phyloP scores from a whole-genome alignment of 352 stramenopile genomes.

The Phytophthora nicotianae region DNA sequence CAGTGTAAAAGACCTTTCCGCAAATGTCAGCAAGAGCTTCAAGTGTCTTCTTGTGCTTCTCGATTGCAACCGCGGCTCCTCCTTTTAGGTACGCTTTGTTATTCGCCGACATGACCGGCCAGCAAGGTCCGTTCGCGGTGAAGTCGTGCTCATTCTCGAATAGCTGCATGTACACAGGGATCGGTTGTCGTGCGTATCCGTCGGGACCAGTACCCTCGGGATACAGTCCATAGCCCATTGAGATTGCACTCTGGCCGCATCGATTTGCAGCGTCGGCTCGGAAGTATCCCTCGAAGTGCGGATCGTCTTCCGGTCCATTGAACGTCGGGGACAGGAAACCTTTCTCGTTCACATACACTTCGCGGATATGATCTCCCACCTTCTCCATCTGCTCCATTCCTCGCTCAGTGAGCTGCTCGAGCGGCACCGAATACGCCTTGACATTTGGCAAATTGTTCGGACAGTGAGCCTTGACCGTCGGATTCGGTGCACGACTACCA shows the following conservation, averaged over 20 bases:
- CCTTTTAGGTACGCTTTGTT: constrained; percentile 51
- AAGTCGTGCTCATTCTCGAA: constrained; percentile 85
- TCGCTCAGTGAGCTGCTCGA: constrained; percentile 74
- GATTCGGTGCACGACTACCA: constrained; percentile 74
- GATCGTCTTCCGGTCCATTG: constrained; percentile 54
- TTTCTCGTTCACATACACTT: constrained; percentile 72
- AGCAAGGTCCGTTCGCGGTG: constrained; percentile 71
- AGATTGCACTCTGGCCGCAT: constrained; percentile 73
- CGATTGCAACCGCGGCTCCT: constrained; percentile 44
- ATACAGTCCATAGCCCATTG: constrained; percentile 74
- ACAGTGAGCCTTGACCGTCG: constrained; percentile 61
- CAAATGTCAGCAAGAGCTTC: constrained; percentile 46
- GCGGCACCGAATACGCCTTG: constrained; percentile 61
- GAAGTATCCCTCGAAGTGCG: constrained; percentile 79
- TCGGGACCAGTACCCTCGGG: constrained; percentile 65
- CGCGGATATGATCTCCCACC: constrained; percentile 65
- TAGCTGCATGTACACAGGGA: constrained; percentile 81
- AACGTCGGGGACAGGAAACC: constrained; percentile 70
- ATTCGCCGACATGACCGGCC: constrained; percentile 58
- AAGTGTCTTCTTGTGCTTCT: constrained; percentile 48
- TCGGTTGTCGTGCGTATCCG: constrained; percentile 63
- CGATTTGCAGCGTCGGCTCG: constrained; percentile 69
- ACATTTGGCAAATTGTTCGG: constrained; percentile 71
- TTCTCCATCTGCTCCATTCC: constrained; percentile 77
- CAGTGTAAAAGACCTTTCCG: constrained; percentile 53